Evolutionary conservation across 768 basidiomycete species (phyloP).

Genomic region (Tremella fuciformis): DNA sequence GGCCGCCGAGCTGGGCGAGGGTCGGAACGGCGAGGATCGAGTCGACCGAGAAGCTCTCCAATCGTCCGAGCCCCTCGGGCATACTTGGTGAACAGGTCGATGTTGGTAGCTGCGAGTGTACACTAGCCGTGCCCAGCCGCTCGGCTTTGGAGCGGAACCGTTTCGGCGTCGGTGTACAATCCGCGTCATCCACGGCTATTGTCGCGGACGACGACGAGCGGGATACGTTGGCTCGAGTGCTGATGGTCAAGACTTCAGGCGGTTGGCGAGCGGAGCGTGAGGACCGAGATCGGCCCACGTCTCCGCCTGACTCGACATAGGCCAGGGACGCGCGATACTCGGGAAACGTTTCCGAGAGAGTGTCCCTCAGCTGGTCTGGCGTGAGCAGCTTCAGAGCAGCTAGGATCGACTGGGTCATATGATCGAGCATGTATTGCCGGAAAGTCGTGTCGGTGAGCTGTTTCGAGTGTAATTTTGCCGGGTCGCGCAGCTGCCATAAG

Average conservation of each 20-base stretch:
- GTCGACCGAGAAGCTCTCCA: conserved; percentile 23
- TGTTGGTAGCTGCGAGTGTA: neutral
- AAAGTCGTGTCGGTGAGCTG: conserved; percentile 42
- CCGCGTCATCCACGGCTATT: neutral
- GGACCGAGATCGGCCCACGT: neutral
- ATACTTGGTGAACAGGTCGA: neutral
- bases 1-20: conserved; percentile 25
- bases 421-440: conserved; percentile 41
- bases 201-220: neutral
- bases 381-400: neutral
- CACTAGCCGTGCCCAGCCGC: neutral
- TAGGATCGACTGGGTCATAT: conserved; percentile 32
- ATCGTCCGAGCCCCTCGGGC: neutral
- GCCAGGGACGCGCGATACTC: conserved; percentile 11
- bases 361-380: neutral
- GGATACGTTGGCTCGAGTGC: conserved; percentile 1
- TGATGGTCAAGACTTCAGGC: neutral
- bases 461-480: conserved; percentile 26
- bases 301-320: neutral
- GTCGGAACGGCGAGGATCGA: conserved; percentile 23
- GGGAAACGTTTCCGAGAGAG: conserved; percentile 24
- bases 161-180: neutral
- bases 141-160: conserved; percentile 3
- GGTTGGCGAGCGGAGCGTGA: neutral
- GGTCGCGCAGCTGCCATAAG: conserved; percentile 35